These are phyloP conservation scores for Fusarium pseudocircinatum DNA, from an alignment of 2,329 filamentous ascomycete species.

Conservation along the genomic window DNA sequence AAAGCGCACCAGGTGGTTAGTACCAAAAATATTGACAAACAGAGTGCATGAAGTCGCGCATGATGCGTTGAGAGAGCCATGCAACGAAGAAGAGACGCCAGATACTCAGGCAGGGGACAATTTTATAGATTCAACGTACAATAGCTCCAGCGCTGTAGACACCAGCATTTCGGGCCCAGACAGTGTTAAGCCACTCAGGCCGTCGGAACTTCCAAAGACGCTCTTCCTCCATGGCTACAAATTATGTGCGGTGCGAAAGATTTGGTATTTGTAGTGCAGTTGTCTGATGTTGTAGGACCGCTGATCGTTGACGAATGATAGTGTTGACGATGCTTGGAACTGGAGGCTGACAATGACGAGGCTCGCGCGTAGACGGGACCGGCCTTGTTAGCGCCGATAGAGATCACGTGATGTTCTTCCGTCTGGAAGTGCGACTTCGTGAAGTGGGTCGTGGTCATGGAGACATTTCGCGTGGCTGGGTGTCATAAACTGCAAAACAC, in stretches of 20 bases:
- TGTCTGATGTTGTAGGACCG: neutral
- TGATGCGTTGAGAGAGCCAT: neutral
- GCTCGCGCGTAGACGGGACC: slow-evolving; percentile 28
- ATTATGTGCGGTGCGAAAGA: neutral
- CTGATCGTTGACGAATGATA: slow-evolving; percentile 14
- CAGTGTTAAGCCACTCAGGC: slow-evolving; percentile 74
- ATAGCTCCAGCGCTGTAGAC: slow-evolving; percentile 71
- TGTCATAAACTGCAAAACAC: slow-evolving; percentile 29
- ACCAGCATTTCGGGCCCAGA: slow-evolving; percentile 70
- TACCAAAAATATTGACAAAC: neutral
- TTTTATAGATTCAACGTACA: slow-evolving; percentile 55
- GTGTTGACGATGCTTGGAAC: slow-evolving; percentile 26
- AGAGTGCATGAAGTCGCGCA: neutral
- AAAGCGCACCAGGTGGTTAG: slow-evolving; percentile 20
- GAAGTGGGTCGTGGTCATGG: neutral
- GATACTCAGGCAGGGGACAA: neutral
- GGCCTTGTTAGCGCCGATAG: slow-evolving; percentile 24
- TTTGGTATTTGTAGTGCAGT: neutral
- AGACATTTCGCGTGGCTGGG: slow-evolving; percentile 23
- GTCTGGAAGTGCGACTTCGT: neutral
- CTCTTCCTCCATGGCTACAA: slow-evolving; percentile 67
- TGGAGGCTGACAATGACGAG: slow-evolving; percentile 44
- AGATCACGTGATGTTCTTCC: slow-evolving; percentile 23
- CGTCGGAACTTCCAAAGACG: slow-evolving; percentile 73
- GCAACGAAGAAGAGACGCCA: neutral